phyloP scores from a whole-genome alignment of 768 basidiomycete genomes.

The Leccinum longicurvipes region DNA sequence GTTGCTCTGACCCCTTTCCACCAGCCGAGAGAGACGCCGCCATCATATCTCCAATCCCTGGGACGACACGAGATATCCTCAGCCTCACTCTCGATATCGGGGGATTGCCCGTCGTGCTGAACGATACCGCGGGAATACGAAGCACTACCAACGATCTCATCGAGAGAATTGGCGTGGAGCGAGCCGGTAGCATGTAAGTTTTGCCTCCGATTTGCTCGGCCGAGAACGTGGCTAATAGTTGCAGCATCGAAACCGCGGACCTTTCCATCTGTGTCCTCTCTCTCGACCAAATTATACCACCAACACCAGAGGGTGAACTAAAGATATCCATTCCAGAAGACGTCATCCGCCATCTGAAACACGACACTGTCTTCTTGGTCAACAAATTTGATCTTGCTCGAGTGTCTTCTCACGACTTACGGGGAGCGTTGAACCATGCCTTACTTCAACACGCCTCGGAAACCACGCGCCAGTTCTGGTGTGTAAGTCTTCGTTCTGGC shows the following conservation, averaged over 20 bases:
- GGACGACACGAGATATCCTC: slow-evolving; percentile 86
- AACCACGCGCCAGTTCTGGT: slow-evolving; percentile 42
- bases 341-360: slow-evolving; percentile 47
- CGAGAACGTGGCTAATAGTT: neutral
- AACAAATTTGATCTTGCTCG: slow-evolving; percentile 72
- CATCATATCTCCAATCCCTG: slow-evolving; percentile 83
- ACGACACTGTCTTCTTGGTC: slow-evolving; percentile 64
- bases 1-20: neutral
- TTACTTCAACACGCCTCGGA: slow-evolving; percentile 4
- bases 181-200: slow-evolving; percentile 65
- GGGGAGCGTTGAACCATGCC: slow-evolving; percentile 18
- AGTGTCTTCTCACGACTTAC: slow-evolving; percentile 4
- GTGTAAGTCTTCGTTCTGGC: slow-evolving; percentile 56
- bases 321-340: slow-evolving; percentile 41
- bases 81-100: slow-evolving; percentile 86
- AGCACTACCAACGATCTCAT: slow-evolving; percentile 60
- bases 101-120: slow-evolving; percentile 74
- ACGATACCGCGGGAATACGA: slow-evolving; percentile 86
- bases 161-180: slow-evolving; percentile 77
- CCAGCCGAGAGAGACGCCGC: slow-evolving; percentile 84
- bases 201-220: neutral
- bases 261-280: slow-evolving; percentile 80
- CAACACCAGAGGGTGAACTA: neutral
- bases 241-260: slow-evolving; percentile 65
- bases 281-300: slow-evolving; percentile 43